Percentiles rank a stretch among this genome's conserved stretches.
Conservation (phyloP, 352 stramenopile genomes). For the Globisporangium nodosum region DNA sequence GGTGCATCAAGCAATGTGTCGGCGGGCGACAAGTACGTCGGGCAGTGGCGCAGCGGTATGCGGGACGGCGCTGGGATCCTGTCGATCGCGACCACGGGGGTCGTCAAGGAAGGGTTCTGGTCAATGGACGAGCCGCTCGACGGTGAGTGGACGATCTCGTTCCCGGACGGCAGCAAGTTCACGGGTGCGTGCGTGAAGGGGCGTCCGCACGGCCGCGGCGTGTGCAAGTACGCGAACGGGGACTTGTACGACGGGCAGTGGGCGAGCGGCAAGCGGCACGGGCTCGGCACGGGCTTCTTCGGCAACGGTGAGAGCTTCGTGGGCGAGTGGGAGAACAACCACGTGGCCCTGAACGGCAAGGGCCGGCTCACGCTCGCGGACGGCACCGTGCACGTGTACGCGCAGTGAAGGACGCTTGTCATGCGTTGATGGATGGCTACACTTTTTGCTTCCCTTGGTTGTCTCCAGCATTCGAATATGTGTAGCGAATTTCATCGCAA, state of each 20-base stretch:
- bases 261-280: slow-evolving; percentile 76
- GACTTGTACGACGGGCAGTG: slow-evolving; percentile 83
- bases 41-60: slow-evolving; percentile 51
- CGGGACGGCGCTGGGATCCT: slow-evolving; percentile 50
- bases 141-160: slow-evolving; percentile 74
- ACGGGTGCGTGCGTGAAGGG: slow-evolving; percentile 56
- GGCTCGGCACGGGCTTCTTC: slow-evolving; percentile 63
- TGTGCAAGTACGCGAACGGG: slow-evolving; percentile 80
- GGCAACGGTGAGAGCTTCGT: slow-evolving; percentile 66
- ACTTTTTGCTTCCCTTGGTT: not conserved
- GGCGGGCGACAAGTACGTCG: slow-evolving; percentile 61
- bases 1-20: slow-evolving; percentile 13
- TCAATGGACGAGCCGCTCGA: slow-evolving; percentile 46
- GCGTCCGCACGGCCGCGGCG: slow-evolving; percentile 58
- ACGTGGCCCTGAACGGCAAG: slow-evolving; percentile 70
- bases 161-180: slow-evolving; percentile 71
- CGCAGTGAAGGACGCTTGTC: slow-evolving; percentile 19
- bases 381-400: slow-evolving; percentile 68
- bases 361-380: slow-evolving; percentile 63
- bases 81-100: slow-evolving; percentile 33
- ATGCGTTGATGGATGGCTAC: not conserved
- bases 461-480: not conserved
- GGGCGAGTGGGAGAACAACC: slow-evolving; percentile 77
- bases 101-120: slow-evolving; percentile 70
- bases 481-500: not conserved